These are phyloP conservation scores for Solanum phureja DNA, from an alignment of 257 asterid genomes.

Conservation along the genomic window DNA sequence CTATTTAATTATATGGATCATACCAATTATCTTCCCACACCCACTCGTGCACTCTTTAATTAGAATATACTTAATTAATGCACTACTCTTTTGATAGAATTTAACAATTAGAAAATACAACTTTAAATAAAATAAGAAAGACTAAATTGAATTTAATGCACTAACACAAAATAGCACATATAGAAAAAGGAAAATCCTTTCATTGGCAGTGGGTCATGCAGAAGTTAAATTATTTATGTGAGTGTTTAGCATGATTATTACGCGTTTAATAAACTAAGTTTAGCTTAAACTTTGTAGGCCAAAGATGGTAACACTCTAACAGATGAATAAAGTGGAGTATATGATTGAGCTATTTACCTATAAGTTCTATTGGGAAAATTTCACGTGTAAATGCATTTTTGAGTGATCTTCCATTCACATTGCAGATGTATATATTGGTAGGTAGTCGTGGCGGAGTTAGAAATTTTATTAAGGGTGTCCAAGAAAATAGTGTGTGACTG, in stretches of 20 bases:
- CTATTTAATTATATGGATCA: background rate
- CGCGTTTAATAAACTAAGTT: background rate
- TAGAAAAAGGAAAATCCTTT: background rate
- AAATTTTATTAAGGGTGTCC: too few species aligned
- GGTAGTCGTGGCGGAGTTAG: rapidly evolving
- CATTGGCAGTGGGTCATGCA: background rate
- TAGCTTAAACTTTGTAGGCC: background rate
- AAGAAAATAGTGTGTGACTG: too few species aligned
- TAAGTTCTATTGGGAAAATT: background rate
- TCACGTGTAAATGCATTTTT: background rate
- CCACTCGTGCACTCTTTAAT: background rate
- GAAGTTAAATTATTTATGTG: background rate
- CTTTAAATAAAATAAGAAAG: background rate
- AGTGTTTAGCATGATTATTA: background rate
- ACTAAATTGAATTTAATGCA: background rate
- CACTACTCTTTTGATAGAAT: background rate
- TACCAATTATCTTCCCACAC: background rate
- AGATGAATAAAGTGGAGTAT: background rate
- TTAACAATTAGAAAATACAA: background rate
- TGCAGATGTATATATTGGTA: background rate
- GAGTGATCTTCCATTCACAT: background rate
- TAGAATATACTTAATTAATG: background rate
- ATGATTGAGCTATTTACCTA: background rate
- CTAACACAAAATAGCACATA: background rate
- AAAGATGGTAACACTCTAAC: background rate